Evolutionary conservation across 768 basidiomycete genomes (phyloP), one percentile per base, ranked within the genome.

Genomic region (Mycena latifolia): DNA sequence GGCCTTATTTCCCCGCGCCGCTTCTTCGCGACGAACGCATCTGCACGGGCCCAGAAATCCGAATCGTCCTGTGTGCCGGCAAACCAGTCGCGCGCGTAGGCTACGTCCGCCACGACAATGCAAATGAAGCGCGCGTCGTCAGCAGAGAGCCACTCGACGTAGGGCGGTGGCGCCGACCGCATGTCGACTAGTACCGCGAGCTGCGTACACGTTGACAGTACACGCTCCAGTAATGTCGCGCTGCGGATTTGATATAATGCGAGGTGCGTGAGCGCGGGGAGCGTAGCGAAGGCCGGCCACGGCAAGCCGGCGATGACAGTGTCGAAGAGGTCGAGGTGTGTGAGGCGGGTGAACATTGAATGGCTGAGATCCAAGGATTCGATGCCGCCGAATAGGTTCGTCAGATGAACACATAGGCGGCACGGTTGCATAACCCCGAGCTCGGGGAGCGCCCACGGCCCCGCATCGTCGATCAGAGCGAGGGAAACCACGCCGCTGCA

Each of bases 251-350:
- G 24, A 20, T 17, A 14, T 3, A 28, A 20, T 20, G 20, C 3
- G 20, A 56, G 10, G 33, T 56, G 55, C 5, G 55, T 56, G 55
- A 56, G 55, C 11, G 28, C 11, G 18, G 55, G 55, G 29, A 56
- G 43, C 0, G 18, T 20, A 7, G 55, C 28, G 18, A 56, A 24
- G 10, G n/a, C 15, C 5, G 41, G 28, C 43, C 43, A 46, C 4
- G 17, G 17, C 11, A 35, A 22, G 3, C 5, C 7, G n/a, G n/a
- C n/a, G n/a, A n/a, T n/a, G 24, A 14, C 14, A 24, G 9, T 47
- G 8, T 39, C 37, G 27, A 24, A 28, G 1, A 25, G 7, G 41
- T n/a, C 41, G 41, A 43, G 41, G 12, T 43, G 41, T 6, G 41
- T 43, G 2, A 43, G 20, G 20, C 3, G 6, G 41, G 41, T 10